Conservation (phyloP, 495 filamentous ascomycete genomes). For the Melanomma pulvis-pyrius region DNA sequence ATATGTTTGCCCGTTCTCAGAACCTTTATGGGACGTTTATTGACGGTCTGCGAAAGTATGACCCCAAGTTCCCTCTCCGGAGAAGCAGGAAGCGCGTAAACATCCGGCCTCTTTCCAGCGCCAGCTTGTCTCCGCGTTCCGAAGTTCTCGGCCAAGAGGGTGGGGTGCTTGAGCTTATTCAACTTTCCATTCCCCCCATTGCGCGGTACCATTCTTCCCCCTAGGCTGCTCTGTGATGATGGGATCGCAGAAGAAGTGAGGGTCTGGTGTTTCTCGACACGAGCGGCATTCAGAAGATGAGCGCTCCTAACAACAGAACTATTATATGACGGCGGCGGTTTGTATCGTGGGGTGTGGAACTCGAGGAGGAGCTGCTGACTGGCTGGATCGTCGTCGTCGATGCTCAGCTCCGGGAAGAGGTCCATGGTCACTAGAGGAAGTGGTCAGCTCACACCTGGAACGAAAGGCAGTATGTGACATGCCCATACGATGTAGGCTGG, state of each 20-base stretch:
- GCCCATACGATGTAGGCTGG: neutral
- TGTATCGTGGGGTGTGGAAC: neutral
- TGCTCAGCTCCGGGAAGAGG: neutral
- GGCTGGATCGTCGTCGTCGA: slow-evolving; percentile 2
- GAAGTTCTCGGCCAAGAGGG: slow-evolving; percentile 11
- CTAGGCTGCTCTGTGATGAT: neutral
- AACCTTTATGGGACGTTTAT: slow-evolving; percentile 3
- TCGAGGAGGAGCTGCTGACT: slow-evolving; percentile 18
- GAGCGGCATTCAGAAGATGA: slow-evolving; percentile 29
- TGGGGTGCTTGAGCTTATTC: slow-evolving; percentile 28
- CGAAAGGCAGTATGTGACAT: neutral
- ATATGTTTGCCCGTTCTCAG: neutral
- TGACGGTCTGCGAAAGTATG: neutral
- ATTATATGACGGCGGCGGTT: neutral
- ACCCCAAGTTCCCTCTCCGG: slow-evolving; percentile 5
- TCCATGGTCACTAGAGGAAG: neutral
- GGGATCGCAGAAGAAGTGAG: neutral
- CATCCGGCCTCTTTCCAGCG: neutral
- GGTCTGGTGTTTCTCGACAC: neutral
- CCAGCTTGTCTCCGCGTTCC: neutral
- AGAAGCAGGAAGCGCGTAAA: slow-evolving; percentile 17
- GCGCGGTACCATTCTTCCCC: neutral
- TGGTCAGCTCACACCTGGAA: neutral
- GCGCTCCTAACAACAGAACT: slow-evolving; percentile 16
- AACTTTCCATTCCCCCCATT: neutral